Evolutionary conservation across 306 rosid genomes (phyloP), one percentile per base, ranked within the genome.

Genomic region (Ammopiptanthus mongolicus): DNA sequence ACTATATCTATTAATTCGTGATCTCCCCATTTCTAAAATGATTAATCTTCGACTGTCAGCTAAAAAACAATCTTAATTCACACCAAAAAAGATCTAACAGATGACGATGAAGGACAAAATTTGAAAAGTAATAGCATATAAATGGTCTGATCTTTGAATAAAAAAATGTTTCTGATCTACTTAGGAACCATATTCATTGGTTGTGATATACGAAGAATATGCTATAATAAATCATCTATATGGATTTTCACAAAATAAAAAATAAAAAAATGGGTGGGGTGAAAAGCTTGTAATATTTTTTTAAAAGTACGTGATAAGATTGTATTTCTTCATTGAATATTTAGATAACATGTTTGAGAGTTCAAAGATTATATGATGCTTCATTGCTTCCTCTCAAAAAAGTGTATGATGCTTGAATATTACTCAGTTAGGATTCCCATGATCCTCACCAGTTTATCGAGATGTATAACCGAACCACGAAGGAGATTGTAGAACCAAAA

Each of bases 361-460:
- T 66, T 77, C 36, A 46, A 71, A 53, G 65, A 37, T 52, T 21
- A 51, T 76, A 25, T 37, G n/a, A 76, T 25, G 57, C 73, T 76
- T 65, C 10, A 12, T 41, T 25, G 57, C 73, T 76, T 65, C 10
- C 13, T 41, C 14, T 41, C 0, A 10, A 41, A 41, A 41, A 41
- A 9, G 13, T 41, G 47, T 76, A 39, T 23, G n/a, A 76, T 53
- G 57, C 73, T 76, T 65, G 6, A 65, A 37, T 39, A 23, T 14
- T 53, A 39, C 80, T 65, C 73, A 15, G 52, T 51, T 23, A 51
- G 37, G 66, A 75, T 75, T 75, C 72, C 28, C 17, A 23, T n/a
- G n/a, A n/a, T 44, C 22, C 48, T 62, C 68, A 17, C 10, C 4
- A 7, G 14, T 21, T 22, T 19, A 71, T 22, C 4, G 7, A 8